These are phyloP conservation scores for Elsinoe australis DNA, from an alignment of 2,329 filamentous ascomycete species.

Conservation along the genomic window DNA sequence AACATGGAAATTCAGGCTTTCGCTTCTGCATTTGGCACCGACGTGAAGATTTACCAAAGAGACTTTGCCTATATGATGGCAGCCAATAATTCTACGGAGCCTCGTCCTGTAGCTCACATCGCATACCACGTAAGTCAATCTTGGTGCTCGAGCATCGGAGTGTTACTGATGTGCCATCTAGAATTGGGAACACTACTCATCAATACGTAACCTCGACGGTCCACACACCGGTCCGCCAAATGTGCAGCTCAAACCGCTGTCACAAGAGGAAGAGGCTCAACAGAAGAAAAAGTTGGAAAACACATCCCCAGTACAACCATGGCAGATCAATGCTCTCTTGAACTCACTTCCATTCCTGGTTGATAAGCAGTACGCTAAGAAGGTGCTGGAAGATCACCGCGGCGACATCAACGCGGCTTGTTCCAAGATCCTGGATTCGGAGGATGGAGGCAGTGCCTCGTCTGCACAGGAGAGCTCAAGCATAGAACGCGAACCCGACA, in stretches of 20 bases:
- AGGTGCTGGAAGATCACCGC: slow-evolving; percentile 46
- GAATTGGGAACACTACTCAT: slow-evolving; percentile 60
- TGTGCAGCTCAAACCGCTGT: slow-evolving; percentile 35
- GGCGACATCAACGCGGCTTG: slow-evolving; percentile 50
- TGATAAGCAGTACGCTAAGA: slow-evolving; percentile 45
- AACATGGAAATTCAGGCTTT: slow-evolving; percentile 63
- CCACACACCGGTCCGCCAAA: slow-evolving; percentile 50
- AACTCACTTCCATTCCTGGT: slow-evolving; percentile 45
- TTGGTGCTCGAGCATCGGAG: too few relatives aligned
- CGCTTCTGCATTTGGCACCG: slow-evolving; percentile 51
- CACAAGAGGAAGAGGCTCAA: slow-evolving; percentile 35
- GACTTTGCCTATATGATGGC: slow-evolving; percentile 45
- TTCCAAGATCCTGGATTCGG: slow-evolving; percentile 44
- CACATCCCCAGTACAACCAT: slow-evolving; percentile 41
- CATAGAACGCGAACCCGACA: slow-evolving; percentile 45
- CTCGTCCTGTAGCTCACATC: slow-evolving; percentile 46
- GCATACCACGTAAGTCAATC: slow-evolving; percentile 52
- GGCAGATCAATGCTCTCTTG: slow-evolving; percentile 49
- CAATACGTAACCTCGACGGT: slow-evolving; percentile 53
- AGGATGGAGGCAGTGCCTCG: slow-evolving; percentile 37
- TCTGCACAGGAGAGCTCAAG: slow-evolving; percentile 42
- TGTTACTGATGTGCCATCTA: too few relatives aligned
- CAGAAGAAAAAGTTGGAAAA: slow-evolving; percentile 33
- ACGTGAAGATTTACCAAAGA: slow-evolving; percentile 56
- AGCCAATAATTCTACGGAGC: slow-evolving; percentile 31